Evolutionary conservation across 441 rosid species (phyloP).

Genomic region (Geranium incanum): DNA sequence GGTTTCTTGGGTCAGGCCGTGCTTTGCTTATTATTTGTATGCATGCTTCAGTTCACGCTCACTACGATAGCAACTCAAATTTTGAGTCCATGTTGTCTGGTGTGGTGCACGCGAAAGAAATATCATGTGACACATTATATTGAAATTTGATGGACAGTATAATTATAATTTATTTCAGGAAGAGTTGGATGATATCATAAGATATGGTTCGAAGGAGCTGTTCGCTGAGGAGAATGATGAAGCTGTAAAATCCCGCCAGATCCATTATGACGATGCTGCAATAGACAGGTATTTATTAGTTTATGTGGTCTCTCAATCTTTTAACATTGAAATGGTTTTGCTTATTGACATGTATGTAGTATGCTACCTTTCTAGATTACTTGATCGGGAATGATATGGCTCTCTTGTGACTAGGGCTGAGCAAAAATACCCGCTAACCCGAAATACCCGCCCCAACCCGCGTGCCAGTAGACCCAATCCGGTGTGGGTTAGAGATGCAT

Average conservation of each 20-base stretch:
- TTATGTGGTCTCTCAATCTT: slow-evolving; percentile 7
- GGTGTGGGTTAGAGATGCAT: too few species aligned
- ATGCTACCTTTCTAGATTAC: slow-evolving; percentile 43
- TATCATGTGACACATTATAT: not conserved
- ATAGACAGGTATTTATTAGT: slow-evolving; percentile 61
- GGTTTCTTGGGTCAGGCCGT: not conserved
- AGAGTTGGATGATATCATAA: slow-evolving; percentile 95
- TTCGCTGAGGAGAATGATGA: slow-evolving; percentile 96
- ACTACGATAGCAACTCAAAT: not conserved
- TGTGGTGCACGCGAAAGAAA: not conserved
- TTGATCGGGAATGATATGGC: slow-evolving; percentile 73
- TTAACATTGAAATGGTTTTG: not conserved
- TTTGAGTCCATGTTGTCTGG: not conserved
- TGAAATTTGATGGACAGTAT: slow-evolving; percentile 13
- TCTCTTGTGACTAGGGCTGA: not conserved
- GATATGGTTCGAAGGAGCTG: slow-evolving; percentile 96
- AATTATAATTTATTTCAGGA: slow-evolving; percentile 47
- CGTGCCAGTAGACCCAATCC: slow-evolving; percentile 38
- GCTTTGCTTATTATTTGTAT: not conserved
- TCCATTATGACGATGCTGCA: slow-evolving; percentile 94
- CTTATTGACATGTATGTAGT: slow-evolving; percentile 6
- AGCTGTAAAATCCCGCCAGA: slow-evolving; percentile 90
- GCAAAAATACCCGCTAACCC: not conserved
- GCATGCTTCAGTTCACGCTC: not conserved
- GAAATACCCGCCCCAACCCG: not conserved